These are phyloP conservation scores for Lachancea mirantina DNA, from an alignment of 805 yeast species.

Conservation along the genomic window DNA sequence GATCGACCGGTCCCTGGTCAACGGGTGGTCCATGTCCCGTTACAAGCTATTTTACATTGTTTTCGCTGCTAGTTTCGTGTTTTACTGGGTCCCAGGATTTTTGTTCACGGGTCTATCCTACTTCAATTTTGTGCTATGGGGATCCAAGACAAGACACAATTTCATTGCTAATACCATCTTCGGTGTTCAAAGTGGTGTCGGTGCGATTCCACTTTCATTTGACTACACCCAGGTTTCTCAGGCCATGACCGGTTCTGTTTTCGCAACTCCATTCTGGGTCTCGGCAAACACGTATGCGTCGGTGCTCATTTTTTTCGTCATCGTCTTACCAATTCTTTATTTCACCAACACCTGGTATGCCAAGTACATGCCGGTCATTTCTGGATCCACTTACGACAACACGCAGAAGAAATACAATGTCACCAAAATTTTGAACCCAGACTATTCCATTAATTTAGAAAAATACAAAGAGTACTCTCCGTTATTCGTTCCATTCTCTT, in stretches of 20 bases:
- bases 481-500: slow-evolving; percentile 50
- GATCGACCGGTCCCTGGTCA: slow-evolving; percentile 37
- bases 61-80: slow-evolving; percentile 39
- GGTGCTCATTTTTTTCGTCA: slow-evolving; percentile 44
- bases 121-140: slow-evolving; percentile 42
- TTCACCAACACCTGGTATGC: slow-evolving; percentile 52
- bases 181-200: slow-evolving; percentile 52
- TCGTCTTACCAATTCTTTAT: slow-evolving; percentile 44
- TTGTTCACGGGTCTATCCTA: slow-evolving; percentile 53
- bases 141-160: slow-evolving; percentile 36
- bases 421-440: slow-evolving; percentile 37
- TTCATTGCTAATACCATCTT: slow-evolving; percentile 54
- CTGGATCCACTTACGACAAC: slow-evolving; percentile 44
- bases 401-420: slow-evolving; percentile 42
- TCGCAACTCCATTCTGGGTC: slow-evolving; percentile 46
- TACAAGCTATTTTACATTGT: slow-evolving; percentile 41
- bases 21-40: slow-evolving; percentile 55
- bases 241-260: slow-evolving; percentile 47
- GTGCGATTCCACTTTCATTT: slow-evolving; percentile 47
- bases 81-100: slow-evolving; percentile 64
- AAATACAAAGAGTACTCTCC: slow-evolving; percentile 52
- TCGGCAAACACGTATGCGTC: slow-evolving; percentile 37
- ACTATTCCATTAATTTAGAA: slow-evolving; percentile 36
- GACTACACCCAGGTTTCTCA: slow-evolving; percentile 53
- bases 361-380: slow-evolving; percentile 52